Base-by-base conservation (phyloP, 2,329 filamentous ascomycete genomes). In the Aspergillus sp. region DNA sequence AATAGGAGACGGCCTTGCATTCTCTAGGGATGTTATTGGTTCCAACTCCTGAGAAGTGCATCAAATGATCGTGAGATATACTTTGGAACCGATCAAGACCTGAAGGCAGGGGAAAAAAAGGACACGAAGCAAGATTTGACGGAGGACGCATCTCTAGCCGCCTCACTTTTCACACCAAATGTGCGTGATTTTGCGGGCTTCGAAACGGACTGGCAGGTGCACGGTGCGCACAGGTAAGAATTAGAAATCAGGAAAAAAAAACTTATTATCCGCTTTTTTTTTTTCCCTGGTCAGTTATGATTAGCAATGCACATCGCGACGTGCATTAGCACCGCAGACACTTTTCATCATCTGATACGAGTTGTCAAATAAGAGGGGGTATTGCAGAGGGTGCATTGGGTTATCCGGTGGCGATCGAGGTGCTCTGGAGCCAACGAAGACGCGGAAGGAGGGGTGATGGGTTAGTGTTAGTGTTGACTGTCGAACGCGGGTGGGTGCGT, bases 321-420 rank as follows among this genome's bases (percentile, higher is more conserved):
- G 43, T 64, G 65, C 64, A 63, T 64, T 67, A 64, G 62, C 48
- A 60, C 58, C 63, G 65, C 65, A 66, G 57, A 37, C 37, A 23
- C 44, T 33, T 58, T 53, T 45, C 52, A 64, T 67, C 65, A 67
- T 60, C 65, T 67, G 65, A 67, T 63, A 47, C 31, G 39, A 31
- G 39, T 15, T 27, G 25, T 40, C 58, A 40, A 60, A 60, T 60
- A 51, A 55, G 40, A 55, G 31, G 35, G n/a, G 35, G 51, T 33
- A n/a, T 33, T 45, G 19, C 31, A 40, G 39, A 25, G 55, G 55
- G 14, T 56, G 41, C 45, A 21, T 45, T 53, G 21, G 48, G 48
- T 51, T 44, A 33, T 58, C 41, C 21, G 49, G 56, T 56, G 53
- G 50, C 51, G 58, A 60, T 60, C 47, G 37, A 57, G 52, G 33